Percentiles rank a stretch among this genome's conserved stretches.
These are phyloP conservation scores for Nitzschia putrida DNA, from an alignment of 108 stramenopile species.

Conservation along the genomic window DNA sequence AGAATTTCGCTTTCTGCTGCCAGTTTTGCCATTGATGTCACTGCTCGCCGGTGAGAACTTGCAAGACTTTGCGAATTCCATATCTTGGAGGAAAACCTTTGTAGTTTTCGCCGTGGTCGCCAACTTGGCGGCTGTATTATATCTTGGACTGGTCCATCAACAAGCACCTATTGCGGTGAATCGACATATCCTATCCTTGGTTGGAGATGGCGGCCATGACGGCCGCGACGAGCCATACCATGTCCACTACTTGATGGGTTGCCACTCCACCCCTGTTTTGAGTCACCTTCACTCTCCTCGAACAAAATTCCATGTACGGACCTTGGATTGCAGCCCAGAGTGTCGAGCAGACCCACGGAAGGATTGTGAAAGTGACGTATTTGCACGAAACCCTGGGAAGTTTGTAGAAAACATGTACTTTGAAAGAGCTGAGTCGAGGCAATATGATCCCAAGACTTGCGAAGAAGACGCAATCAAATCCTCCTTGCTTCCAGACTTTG, in stretches of 20 bases:
- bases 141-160: conserved; percentile 72
- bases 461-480: too few relatives aligned
- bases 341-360: conserved; percentile 56
- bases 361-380: conserved; percentile 75
- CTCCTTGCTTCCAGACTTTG: conserved; percentile 20
- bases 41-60: conserved; percentile 62
- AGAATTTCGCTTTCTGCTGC: conserved; percentile 93
- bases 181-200: conserved; percentile 47
- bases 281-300: conserved; percentile 72
- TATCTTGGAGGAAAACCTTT: neutral
- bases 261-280: conserved; percentile 82
- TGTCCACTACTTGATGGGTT: conserved; percentile 79
- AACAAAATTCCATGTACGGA: conserved; percentile 48
- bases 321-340: conserved; percentile 77
- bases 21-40: conserved; percentile 84
- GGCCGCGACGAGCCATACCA: conserved; percentile 20
- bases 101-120: conserved; percentile 17
- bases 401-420: conserved; percentile 52
- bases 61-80: neutral
- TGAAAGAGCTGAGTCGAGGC: neutral
- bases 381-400: conserved; percentile 56
- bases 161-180: conserved; percentile 71
- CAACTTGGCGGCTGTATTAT: conserved; percentile 53
- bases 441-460: neutral
- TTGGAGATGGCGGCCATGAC: conserved; percentile 11